Evolutionary conservation across 805 yeast species (phyloP).

Genomic region (Metschnikowia gruessii): DNA sequence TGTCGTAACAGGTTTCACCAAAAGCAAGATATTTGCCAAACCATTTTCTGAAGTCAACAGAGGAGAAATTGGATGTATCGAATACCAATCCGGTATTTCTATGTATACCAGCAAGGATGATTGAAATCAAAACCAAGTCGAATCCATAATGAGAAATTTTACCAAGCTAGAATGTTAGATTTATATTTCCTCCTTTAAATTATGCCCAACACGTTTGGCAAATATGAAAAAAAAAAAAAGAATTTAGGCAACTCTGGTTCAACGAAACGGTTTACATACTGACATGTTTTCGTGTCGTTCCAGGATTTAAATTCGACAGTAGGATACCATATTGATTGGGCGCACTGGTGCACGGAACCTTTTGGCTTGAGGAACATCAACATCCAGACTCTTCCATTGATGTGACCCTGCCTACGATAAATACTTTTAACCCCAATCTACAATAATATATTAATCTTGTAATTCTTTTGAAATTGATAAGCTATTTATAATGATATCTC

Average conservation of each 20-base stretch:
- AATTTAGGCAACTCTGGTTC: background rate
- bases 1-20: slow-evolving; percentile 61
- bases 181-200: background rate
- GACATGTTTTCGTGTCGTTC: slow-evolving; percentile 2
- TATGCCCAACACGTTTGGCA: background rate
- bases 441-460: too few relatives aligned
- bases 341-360: background rate
- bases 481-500: too few relatives aligned
- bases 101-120: slow-evolving; percentile 82
- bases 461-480: too few relatives aligned
- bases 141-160: slow-evolving; percentile 66
- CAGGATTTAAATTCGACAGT: background rate
- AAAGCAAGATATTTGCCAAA: slow-evolving; percentile 51
- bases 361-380: background rate
- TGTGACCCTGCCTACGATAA: too few relatives aligned
- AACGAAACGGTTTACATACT: slow-evolving; percentile 3
- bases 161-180: slow-evolving; percentile 45
- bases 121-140: slow-evolving; percentile 75
- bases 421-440: too few relatives aligned
- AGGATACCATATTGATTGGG: background rate
- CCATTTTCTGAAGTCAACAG: slow-evolving; percentile 45
- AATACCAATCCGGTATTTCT: slow-evolving; percentile 74
- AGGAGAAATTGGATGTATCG: slow-evolving; percentile 49
- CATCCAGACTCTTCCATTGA: too few relatives aligned
- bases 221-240: too few relatives aligned